These are phyloP conservation scores for Cryphonectria naterciae DNA, from an alignment of 2,329 filamentous ascomycete species.

Conservation along the genomic window DNA sequence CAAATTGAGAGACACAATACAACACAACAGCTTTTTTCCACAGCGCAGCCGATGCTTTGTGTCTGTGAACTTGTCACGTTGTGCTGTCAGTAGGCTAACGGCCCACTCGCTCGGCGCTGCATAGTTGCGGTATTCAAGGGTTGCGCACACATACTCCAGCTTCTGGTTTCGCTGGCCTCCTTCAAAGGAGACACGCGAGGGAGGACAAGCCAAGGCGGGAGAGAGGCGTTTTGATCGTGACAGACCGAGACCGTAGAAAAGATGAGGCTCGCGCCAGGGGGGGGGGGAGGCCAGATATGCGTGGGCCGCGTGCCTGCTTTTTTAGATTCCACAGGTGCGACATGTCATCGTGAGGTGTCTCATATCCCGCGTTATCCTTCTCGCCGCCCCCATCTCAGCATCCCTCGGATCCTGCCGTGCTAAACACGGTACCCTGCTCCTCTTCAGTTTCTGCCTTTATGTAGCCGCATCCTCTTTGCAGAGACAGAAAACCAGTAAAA, in stretches of 20 bases:
- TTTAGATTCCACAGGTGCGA: conserved; percentile 15
- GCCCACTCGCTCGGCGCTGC: not conserved
- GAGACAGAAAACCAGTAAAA: not conserved
- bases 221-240: not conserved
- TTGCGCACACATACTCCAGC: not conserved
- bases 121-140: not conserved
- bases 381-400: conserved; percentile 7
- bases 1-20: conserved; percentile 10
- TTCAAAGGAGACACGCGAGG: not conserved
- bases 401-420: conserved; percentile 22
- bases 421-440: not conserved
- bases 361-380: not conserved
- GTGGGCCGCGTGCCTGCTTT: conserved; percentile 7
- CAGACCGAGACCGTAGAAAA: not conserved
- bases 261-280: not conserved
- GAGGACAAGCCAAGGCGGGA: not conserved
- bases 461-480: not conserved
- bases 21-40: not conserved
- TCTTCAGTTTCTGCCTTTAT: not conserved
- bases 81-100: not conserved
- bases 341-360: conserved; percentile 14
- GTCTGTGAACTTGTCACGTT: not conserved
- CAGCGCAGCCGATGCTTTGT: not conserved
- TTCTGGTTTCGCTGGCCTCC: not conserved
- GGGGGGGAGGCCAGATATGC: not conserved